Conservation (phyloP, 148 eudicot genomes). For the Chenopodium formosanum region DNA sequence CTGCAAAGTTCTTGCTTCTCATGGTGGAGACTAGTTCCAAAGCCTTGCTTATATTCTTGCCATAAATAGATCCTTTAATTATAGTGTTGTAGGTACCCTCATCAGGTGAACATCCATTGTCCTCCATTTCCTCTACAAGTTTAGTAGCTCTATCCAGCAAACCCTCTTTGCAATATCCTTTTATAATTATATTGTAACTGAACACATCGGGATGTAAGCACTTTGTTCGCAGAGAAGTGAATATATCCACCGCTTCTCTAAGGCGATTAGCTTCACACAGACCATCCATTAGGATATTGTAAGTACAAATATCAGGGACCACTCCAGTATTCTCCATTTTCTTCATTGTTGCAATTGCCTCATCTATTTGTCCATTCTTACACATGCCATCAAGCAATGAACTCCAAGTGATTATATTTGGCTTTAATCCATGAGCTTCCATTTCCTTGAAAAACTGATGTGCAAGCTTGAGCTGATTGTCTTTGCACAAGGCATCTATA, state of each 20-base stretch:
- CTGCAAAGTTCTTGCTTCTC: slow-evolving; percentile 5
- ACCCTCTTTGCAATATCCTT: slow-evolving; percentile 12
- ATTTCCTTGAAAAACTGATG: background rate
- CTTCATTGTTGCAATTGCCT: background rate
- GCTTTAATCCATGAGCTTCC: slow-evolving; percentile 11
- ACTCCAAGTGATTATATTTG: slow-evolving; percentile 9
- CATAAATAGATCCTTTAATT: background rate
- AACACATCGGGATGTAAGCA: background rate
- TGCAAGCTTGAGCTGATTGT: background rate
- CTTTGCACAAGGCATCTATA: slow-evolving; percentile 17
- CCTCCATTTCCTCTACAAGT: slow-evolving; percentile 17
- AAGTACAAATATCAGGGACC: background rate
- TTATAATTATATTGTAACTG: slow-evolving; percentile 21
- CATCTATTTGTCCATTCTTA: background rate
- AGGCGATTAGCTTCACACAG: background rate
- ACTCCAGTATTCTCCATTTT: background rate
- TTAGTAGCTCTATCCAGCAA: slow-evolving; percentile 7
- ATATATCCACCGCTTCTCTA: too few species aligned
- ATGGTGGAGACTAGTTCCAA: background rate
- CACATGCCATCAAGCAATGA: slow-evolving; percentile 13
- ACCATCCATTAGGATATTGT: background rate
- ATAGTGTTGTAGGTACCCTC: slow-evolving; percentile 21
- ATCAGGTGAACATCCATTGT: slow-evolving; percentile 11
- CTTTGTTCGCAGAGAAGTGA: background rate
- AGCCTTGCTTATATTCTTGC: slow-evolving; percentile 1